Evolutionary conservation across 2,329 filamentous ascomycete species (phyloP), one percentile per base, ranked within the genome.

Genomic region (Neophaeococcomyces aloes): DNA sequence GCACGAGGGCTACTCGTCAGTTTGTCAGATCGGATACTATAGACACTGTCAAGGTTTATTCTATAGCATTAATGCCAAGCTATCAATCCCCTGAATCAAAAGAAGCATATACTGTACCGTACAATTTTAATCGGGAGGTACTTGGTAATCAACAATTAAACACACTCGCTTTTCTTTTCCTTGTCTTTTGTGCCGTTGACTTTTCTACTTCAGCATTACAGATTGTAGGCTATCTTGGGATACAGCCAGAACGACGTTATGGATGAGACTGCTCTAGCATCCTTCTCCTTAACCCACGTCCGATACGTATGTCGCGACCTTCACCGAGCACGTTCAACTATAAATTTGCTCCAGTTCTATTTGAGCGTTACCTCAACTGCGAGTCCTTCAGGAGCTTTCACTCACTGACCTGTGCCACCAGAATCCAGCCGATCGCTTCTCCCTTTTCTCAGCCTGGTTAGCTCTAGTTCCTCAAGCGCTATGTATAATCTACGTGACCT

Each of bases 381-480:
- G 7, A 19, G 8, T 7, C 13, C 8, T 21, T 19, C n/a, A 27
- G 23, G 10, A 27, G 10, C 23, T 10, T 27, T 27, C 23, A 27
- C 5, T 10, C 10, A 17, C 23, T 34, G 10, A n/a, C 21, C 18
- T 25, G n/a, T n/a, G n/a, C 18, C n/a, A 25, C 37, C 58, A 94
- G 87, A 85, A 96, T 67, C 87, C 93, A 4, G 66, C 78, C 48
- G 89, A 96, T 65, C 76, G 74, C 44, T 47, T 95, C 56, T 96
- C 91, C 38, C 86, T 87, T 65, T 61, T 86, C 37, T 95, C 85
- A 63, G 91, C 91, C 55, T 95, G 85, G 76, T 84, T 98, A 47
- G 88, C 93, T 50, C 83, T 98, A 47, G 76, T 94, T 44, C 91
- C 91, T 0, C 91, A 98, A 64, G 87, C 81, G 17, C 78, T 98